Evolutionary conservation across 495 filamentous ascomycete genomes (phyloP), one percentile per base, ranked within the genome.

Genomic region (Hypoxylon subgilvum): DNA sequence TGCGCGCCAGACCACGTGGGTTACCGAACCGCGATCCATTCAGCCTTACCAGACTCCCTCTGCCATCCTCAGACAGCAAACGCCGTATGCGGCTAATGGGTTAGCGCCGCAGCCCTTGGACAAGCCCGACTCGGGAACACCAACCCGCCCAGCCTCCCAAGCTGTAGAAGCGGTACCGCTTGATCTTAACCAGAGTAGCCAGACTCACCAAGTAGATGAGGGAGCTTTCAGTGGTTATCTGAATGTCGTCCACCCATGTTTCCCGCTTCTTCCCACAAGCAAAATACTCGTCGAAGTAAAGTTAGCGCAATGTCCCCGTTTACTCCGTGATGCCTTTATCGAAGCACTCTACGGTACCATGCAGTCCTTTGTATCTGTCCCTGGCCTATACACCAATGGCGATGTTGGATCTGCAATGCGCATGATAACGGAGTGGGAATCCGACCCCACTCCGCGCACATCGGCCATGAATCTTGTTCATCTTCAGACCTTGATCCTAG

Each of bases 181-280:
- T 12, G 72, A 74, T 5, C 53, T 55, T 45, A 48, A 60, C 25
- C 67, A 70, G 2, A 48, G 61, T 14, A 70, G 70, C 10, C 47
- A 67, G 17, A 21, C 59, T 9, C 66, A 67, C 14, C 75, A 78
- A 34, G 71, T 78, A 42, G 72, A 81, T 16, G 76, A 78, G 13
- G 49, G 69, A 64, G 61, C 73, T 39, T 76, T 79, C 71, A 54
- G 79, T 46, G 91, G 87, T 41, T 92, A 92, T 66, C 86, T 90
- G 47, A 75, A 80, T 14, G 74, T 82, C 22, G 84, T 95, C 13
- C 90, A 95, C 64, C 82, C 84, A 1, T 82, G 84, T 12, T 85
- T 92, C 47, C 91, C 91, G 0, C 74, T 95, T 2, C 79, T 96
- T 12, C 83, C 89, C 1, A 77, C 83, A 59, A 84, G 79, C 28